Evolutionary conservation across 2,329 filamentous ascomycete genomes (phyloP).

Genomic region (Sphaerulina musiva): DNA sequence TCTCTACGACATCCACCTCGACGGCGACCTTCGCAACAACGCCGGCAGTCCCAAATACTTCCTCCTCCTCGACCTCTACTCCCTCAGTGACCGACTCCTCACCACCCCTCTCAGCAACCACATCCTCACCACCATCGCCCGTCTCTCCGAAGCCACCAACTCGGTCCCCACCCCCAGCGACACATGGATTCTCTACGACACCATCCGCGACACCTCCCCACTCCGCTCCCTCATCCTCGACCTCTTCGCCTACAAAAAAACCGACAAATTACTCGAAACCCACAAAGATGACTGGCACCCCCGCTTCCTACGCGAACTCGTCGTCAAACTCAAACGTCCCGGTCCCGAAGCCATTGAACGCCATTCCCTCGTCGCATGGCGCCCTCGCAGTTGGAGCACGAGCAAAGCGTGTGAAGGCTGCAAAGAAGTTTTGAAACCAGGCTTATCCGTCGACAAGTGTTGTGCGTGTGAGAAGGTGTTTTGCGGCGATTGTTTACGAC

Average conservation of each 20-base stretch:
- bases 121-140: constrained; percentile 39
- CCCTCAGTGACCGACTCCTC: constrained; percentile 43
- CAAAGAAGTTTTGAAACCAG: constrained; percentile 36
- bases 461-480: constrained; percentile 38
- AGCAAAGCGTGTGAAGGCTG: constrained; percentile 37
- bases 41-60: constrained; percentile 46
- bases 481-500: constrained; percentile 37
- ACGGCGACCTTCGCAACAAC: constrained; percentile 40
- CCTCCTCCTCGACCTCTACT: constrained; percentile 44
- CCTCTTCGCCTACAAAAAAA: constrained; percentile 49
- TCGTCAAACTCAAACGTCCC: constrained; percentile 43
- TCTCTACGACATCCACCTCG: constrained; percentile 20
- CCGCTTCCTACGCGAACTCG: constrained; percentile 42
- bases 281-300: constrained; percentile 47
- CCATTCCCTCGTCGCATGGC: constrained; percentile 38
- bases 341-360: constrained; percentile 38
- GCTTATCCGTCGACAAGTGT: constrained; percentile 36
- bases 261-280: constrained; percentile 42
- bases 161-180: constrained; percentile 46
- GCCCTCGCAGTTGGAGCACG: constrained; percentile 32
- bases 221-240: constrained; percentile 42
- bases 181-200: constrained; percentile 44
- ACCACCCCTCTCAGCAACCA: constrained; percentile 43
- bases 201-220: constrained; percentile 36
- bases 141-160: constrained; percentile 44